Evolutionary conservation across 257 asterid species (phyloP).

Genomic region (Plantago major): DNA sequence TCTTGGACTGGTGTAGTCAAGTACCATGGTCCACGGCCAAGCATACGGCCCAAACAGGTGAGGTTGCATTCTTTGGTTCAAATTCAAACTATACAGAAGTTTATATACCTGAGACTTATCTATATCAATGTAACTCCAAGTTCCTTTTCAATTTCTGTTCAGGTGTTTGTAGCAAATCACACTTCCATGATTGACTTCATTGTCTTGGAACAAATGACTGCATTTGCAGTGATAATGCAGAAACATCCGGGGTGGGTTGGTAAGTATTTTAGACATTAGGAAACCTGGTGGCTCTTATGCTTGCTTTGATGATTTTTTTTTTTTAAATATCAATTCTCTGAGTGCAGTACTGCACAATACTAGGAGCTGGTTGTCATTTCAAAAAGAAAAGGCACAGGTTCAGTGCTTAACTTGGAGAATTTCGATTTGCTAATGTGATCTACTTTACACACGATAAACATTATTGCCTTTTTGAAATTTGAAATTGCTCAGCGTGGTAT

Average conservation of each 20-base stretch:
- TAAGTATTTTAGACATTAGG: slow-evolving; percentile 34
- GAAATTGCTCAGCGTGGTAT: not conserved
- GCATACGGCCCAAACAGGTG: slow-evolving; percentile 97
- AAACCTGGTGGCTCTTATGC: slow-evolving; percentile 5
- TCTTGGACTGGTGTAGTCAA: slow-evolving; percentile 99
- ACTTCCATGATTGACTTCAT: slow-evolving; percentile 99
- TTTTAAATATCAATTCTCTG: not conserved
- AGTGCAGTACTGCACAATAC: not conserved
- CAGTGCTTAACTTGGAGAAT: not conserved
- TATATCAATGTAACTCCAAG: not conserved
- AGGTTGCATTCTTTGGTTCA: slow-evolving; percentile 16
- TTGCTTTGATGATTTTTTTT: slow-evolving; percentile 1
- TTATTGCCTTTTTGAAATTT: not conserved
- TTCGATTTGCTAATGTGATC: not conserved
- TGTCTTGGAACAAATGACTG: slow-evolving; percentile 96
- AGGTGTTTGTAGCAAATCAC: slow-evolving; percentile 98
- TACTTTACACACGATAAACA: not conserved
- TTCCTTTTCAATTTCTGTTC: slow-evolving; percentile 25
- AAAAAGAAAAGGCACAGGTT: not conserved
- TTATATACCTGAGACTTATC: slow-evolving; percentile 6
- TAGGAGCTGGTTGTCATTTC: not conserved
- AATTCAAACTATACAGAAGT: not conserved
- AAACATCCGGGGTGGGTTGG: slow-evolving; percentile 99
- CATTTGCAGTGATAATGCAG: slow-evolving; percentile 99
- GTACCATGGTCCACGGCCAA: slow-evolving; percentile 98